Conservation (phyloP, 805 yeast species). For the Suhomyces kilbournensis region DNA sequence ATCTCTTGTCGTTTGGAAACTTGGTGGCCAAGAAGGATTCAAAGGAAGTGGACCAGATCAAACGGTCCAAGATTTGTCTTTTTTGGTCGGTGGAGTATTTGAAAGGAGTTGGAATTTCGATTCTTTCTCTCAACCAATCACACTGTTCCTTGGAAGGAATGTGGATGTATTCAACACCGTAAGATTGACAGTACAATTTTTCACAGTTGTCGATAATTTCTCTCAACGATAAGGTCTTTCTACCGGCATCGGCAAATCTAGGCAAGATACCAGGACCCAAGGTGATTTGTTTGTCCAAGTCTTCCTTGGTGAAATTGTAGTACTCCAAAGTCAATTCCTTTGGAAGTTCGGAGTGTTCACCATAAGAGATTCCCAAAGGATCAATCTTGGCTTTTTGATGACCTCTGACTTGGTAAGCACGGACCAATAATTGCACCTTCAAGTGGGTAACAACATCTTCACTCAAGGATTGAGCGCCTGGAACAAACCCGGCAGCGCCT, state of each 20-base stretch:
- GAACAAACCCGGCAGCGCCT: slow-evolving; percentile 59
- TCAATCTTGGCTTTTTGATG: slow-evolving; percentile 94
- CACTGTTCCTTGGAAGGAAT: slow-evolving; percentile 93
- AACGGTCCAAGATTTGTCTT: slow-evolving; percentile 92
- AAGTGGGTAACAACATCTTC: slow-evolving; percentile 81
- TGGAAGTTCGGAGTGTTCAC: slow-evolving; percentile 65
- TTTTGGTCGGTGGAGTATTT: slow-evolving; percentile 83
- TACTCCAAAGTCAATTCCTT: slow-evolving; percentile 87
- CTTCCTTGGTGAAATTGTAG: slow-evolving; percentile 87
- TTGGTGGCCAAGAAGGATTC: slow-evolving; percentile 91
- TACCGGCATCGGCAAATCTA: slow-evolving; percentile 69
- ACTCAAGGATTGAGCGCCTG: slow-evolving; percentile 46
- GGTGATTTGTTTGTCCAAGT: slow-evolving; percentile 76
- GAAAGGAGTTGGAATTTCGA: slow-evolving; percentile 88
- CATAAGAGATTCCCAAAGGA: slow-evolving; percentile 90
- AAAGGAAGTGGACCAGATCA: slow-evolving; percentile 94
- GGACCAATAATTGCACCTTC: slow-evolving; percentile 92
- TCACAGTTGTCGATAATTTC: slow-evolving; percentile 81
- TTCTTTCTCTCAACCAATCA: slow-evolving; percentile 97
- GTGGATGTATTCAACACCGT: slow-evolving; percentile 95
- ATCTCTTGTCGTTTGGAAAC: slow-evolving; percentile 97
- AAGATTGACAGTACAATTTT: slow-evolving; percentile 77
- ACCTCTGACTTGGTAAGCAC: slow-evolving; percentile 99
- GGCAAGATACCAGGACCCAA: slow-evolving; percentile 98
- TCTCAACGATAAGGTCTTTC: slow-evolving; percentile 64